Evolutionary conservation across 1,284 basidiomycete genomes (phyloP), one percentile per base, ranked within the genome.

Genomic region (Fomitopsis betulina): DNA sequence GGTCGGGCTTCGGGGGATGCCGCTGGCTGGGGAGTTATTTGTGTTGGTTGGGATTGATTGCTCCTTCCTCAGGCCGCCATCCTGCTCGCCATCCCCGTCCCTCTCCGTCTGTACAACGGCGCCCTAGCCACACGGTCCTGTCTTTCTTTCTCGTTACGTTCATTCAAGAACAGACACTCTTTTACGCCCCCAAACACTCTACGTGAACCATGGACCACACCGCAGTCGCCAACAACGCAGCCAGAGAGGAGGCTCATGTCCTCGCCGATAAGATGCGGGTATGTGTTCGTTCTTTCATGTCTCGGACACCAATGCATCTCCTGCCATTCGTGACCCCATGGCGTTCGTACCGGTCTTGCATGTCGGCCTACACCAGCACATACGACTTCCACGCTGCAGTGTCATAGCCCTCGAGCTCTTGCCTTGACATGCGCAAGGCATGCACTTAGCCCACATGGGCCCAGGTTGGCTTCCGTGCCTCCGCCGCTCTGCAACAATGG

Each of bases 101-200:
- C 60, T 63, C 60, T 58, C 60, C 60, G 56, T 62, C 58, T 60
- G 61, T 62, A 39, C 62, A 60, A 57, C 56, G 64, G 60, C 64
- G 60, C 66, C 62, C 62, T 63, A 60, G 63, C 60, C 59, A 59
- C 56, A 45, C 67, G 68, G 72, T 73, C 72, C 69, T 62, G 68
- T 67, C 70, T 60, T 70, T 74, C 72, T 62, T 71, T 76, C 61
- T 54, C 54, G 63, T 57, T 69, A 72, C 71, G 60, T 63, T 73
- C 72, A 63, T 70, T 70, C 60, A 67, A 67, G 69, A 65, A 66
- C 57, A 63, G 67, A 71, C 79, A 63, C 68, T 79, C 78, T 61
- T 78, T 79, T 62, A 54, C 61, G 60, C 66, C 65, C 60, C 64
- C 65, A n/a, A 54, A 60, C 58, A 57, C 55, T 61, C 50, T 60